These are phyloP conservation scores for Coemansia sp. DNA, from an alignment of 192 early-diverging fungal genomes.

Conservation along the genomic window DNA sequence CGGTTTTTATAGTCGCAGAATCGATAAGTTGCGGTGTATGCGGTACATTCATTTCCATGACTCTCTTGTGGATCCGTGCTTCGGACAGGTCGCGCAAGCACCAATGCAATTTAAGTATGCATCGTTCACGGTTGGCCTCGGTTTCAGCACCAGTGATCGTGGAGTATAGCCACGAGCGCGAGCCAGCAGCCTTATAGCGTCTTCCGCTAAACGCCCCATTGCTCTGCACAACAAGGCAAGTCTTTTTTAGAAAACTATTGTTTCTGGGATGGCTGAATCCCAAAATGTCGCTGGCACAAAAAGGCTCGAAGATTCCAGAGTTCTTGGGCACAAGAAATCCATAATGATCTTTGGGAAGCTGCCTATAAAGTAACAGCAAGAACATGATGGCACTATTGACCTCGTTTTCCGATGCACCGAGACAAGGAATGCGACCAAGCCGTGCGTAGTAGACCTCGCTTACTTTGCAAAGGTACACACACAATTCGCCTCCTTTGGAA, in stretches of 20 bases:
- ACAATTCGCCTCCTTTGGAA: too few relatives aligned
- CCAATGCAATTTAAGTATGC: neutral
- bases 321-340: neutral
- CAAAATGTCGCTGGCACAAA: neutral
- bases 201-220: neutral
- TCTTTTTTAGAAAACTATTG: neutral
- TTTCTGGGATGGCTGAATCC: neutral
- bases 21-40: neutral
- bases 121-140: neutral
- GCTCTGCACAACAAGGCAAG: neutral
- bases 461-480: constrained; percentile 6
- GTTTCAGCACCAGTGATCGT: neutral
- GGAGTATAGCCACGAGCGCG: neutral
- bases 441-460: too few relatives aligned
- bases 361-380: neutral
- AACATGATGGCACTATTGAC: neutral
- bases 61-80: neutral
- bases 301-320: neutral
- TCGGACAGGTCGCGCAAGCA: neutral
- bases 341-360: neutral
- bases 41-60: neutral
- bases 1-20: neutral
- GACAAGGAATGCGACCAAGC: neutral
- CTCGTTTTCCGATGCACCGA: neutral
- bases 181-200: neutral